phyloP scores from a whole-genome alignment of 371 early-diverging fungal species.

The Gilbertella persicaria region DNA sequence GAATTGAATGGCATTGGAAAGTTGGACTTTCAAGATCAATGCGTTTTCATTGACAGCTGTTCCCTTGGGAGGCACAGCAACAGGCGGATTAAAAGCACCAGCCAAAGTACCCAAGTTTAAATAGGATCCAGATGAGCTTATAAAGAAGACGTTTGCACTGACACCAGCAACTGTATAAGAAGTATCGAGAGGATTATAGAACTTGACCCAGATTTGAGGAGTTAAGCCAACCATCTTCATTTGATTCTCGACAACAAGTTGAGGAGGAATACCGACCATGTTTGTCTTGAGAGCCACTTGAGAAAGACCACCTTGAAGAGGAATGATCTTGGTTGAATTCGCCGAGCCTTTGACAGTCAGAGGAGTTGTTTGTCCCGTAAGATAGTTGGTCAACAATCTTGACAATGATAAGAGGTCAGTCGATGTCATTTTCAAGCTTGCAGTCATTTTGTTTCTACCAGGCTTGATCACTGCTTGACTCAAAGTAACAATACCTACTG shows the following conservation, averaged over 20 bases:
- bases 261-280: conserved; percentile 37
- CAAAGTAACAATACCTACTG: conserved; percentile 40
- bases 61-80: conserved; percentile 33
- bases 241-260: conserved; percentile 28
- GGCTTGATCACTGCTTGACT: conserved; percentile 47
- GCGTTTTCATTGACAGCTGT: conserved; percentile 24
- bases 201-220: conserved; percentile 30
- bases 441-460: conserved; percentile 45
- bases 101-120: conserved; percentile 29
- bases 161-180: conserved; percentile 35
- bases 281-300: conserved; percentile 42
- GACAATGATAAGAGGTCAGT: conserved; percentile 19
- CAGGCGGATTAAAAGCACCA: conserved; percentile 25
- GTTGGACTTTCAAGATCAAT: conserved; percentile 13
- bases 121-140: not conserved
- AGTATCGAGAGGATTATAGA: conserved; percentile 53
- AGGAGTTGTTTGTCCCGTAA: conserved; percentile 41
- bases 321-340: conserved; percentile 39
- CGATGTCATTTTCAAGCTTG: conserved; percentile 36
- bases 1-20: conserved; percentile 13
- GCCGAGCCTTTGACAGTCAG: conserved; percentile 44
- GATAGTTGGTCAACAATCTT: conserved; percentile 36
- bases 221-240: conserved; percentile 13
- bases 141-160: conserved; percentile 1
- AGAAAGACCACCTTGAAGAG: conserved; percentile 50